A percentile compares a stretch with the other conserved stretches of the same genome.
Evolutionary conservation across 805 yeast species (phyloP).

Genomic region (Metschnikowia chrysomelidarum): DNA sequence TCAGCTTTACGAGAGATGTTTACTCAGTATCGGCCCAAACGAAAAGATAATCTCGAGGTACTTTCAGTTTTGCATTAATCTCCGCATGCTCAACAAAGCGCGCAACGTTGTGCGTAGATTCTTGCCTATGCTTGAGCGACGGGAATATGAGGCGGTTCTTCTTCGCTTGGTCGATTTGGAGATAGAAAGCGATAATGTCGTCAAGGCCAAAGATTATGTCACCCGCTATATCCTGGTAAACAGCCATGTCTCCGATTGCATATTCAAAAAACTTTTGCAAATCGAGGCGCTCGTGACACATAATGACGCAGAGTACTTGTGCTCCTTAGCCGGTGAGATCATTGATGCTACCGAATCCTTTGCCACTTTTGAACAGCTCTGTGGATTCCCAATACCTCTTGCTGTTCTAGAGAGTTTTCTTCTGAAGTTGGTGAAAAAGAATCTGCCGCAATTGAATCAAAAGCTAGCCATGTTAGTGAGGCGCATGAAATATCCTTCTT

Average conservation of each 20-base stretch:
- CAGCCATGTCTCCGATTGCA: constrained; percentile 29
- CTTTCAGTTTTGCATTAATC: constrained; percentile 38
- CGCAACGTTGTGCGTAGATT: constrained; percentile 39
- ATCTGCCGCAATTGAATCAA: background rate
- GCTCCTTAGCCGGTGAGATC: constrained; percentile 6
- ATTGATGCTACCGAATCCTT: constrained; percentile 5
- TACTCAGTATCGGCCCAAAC: constrained; percentile 45
- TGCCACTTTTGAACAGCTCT: constrained; percentile 2
- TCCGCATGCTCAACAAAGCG: constrained; percentile 33
- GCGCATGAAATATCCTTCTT: background rate
- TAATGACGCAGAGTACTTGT: constrained; percentile 21
- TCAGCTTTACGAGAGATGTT: constrained; percentile 47
- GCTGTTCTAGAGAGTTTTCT: background rate
- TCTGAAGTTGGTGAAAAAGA: constrained; percentile 1
- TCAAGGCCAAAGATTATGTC: constrained; percentile 38
- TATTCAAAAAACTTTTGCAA: constrained; percentile 42
- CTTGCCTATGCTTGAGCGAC: constrained; percentile 16
- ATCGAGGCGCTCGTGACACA: constrained; percentile 36
- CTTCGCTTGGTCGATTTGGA: constrained; percentile 46
- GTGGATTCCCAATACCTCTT: constrained; percentile 1
- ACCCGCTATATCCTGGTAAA: constrained; percentile 25
- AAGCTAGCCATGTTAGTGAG: background rate
- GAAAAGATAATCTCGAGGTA: constrained; percentile 50
- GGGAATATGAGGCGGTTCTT: constrained; percentile 30
- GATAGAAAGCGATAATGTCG: constrained; percentile 32